Base-by-base conservation (phyloP, 768 basidiomycete genomes). In the Pleurotus sapidus region DNA sequence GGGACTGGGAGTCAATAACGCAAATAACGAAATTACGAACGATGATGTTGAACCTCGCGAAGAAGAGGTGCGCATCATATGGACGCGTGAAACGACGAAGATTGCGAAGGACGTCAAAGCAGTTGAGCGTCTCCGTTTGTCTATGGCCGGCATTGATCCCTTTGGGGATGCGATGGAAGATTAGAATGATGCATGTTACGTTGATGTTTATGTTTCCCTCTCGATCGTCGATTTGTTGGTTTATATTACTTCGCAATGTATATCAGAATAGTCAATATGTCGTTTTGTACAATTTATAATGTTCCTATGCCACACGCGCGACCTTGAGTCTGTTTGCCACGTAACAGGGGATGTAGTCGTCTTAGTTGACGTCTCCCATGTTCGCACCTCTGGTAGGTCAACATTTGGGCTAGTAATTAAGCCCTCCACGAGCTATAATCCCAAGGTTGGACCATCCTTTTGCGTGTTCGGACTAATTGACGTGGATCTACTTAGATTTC, bases 1-100 rank as follows among this genome's bases (percentile, higher is more conserved):
- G 43, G 89, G 88, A 0, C 66, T 92, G 38, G 89, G 89, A 9
- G 73, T 87, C 18, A 67, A 68, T 14, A 65, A 62, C 0, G 63
- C 62, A 3, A 63, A 65, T 20, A 62, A 64, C 1, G 63, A 61
- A 2, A 64, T 59, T 24, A 60, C 59, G 5, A 66, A 60, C 40
- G 64, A 45, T 1, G 63, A 66, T 0, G 66, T 65, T 2, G 79
- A 83, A 51, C 68, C 76, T 17, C 72, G 70, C 49, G 77, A 76
- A 56, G 83, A 84, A 65, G 83, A 83, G 60, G 73, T 82, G 34
- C 73, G 74, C 38, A 73, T 70, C 4, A 79, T 87, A 37, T 85
- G 82, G 80, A 73, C 77, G 57, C 75, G 77, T 59, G 85, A 87
- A 69, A 72, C 69, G 43, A 62, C 70, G 0, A 71, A 75, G 37